Evolutionary conservation across 169 alveolate genomes (phyloP), one percentile per base, ranked within the genome.

Genomic region (Cryptosporidium viatorum): DNA sequence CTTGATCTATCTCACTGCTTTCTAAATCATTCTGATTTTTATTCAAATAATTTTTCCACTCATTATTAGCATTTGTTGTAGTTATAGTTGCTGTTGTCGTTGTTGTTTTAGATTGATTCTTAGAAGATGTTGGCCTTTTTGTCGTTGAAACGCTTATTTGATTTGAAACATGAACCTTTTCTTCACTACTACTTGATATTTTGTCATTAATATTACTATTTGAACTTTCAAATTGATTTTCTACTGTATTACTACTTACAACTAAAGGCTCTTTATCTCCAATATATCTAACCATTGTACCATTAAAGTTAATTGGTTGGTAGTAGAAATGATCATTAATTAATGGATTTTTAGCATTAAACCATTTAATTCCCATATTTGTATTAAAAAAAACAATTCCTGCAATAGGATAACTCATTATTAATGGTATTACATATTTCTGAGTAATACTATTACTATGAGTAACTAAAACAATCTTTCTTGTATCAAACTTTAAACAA

Each of bases 331-430:
- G 89, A 23, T 80, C 89, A 65, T 65, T 80, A 41, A 80, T 80
- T 43, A 80, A 1, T n/a, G 89, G 89, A 62, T 80, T 80, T 39
- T 29, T 41, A 23, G 89, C 89, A 37, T 39, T 80, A 45, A 80
- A 80, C 89, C 89, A 80, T 67, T 80, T 80, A 80, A 80, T 80
- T 16, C 89, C 89, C 89, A 80, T 80, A 80, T 80, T 80, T 23
- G 89, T 80, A 65, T 80, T 80, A 65, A 80, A 80, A 29, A 80
- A 80, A n/a, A 80, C 75, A 80, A 80, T 80, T 31, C 89, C 89
- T 16, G 89, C 71, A 21, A 80, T 43, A 8, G 71, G 80, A 29
- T 80, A 62, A 37, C 67, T 80, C 89, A 80, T 80, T 60, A 80
- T 80, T 39, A 80, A 62, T 43, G 89, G 89, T 62, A 80, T 62